Conservation (phyloP, 2,329 filamentous ascomycete genomes). For the Alternaria arbusti region DNA sequence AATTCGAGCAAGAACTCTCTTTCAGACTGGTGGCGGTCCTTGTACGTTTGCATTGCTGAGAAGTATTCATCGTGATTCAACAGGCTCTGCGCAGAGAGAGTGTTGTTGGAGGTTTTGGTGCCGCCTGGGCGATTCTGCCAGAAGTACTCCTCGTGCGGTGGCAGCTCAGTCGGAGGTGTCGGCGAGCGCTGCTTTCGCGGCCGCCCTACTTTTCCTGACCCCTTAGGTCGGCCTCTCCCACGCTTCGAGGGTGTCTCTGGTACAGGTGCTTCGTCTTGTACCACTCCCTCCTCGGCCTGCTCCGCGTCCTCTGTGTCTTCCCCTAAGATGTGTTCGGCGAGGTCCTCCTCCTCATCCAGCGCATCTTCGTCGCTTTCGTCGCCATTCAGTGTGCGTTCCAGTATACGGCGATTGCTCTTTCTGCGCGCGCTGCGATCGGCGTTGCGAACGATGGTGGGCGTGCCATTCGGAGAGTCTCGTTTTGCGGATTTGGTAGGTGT, state of each 20-base stretch:
- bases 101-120: constrained; percentile 86
- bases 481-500: constrained; percentile 50
- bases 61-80: constrained; percentile 95
- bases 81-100: constrained; percentile 73
- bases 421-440: constrained; percentile 84
- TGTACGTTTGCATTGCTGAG: constrained; percentile 65
- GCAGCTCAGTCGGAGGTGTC: constrained; percentile 80
- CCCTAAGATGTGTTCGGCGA: constrained; percentile 73
- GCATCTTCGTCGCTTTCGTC: constrained; percentile 71
- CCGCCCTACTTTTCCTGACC: constrained; percentile 51
- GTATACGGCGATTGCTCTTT: constrained; percentile 80
- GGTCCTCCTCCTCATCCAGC: constrained; percentile 69
- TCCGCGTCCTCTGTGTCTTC: constrained; percentile 54
- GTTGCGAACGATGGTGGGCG: constrained; percentile 70
- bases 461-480: constrained; percentile 51
- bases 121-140: constrained; percentile 85
- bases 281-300: constrained; percentile 32
- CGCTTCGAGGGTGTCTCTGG: constrained; percentile 64
- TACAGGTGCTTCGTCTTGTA: constrained; percentile 39
- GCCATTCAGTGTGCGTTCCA: constrained; percentile 72
- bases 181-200: constrained; percentile 72
- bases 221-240: constrained; percentile 50
- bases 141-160: constrained; percentile 91
- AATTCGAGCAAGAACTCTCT: constrained; percentile 74
- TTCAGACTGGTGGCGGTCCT: constrained; percentile 74